Evolutionary conservation across 371 early-diverging fungal genomes (phyloP), one percentile per base, ranked within the genome.

Genomic region (Mortierella sp.): DNA sequence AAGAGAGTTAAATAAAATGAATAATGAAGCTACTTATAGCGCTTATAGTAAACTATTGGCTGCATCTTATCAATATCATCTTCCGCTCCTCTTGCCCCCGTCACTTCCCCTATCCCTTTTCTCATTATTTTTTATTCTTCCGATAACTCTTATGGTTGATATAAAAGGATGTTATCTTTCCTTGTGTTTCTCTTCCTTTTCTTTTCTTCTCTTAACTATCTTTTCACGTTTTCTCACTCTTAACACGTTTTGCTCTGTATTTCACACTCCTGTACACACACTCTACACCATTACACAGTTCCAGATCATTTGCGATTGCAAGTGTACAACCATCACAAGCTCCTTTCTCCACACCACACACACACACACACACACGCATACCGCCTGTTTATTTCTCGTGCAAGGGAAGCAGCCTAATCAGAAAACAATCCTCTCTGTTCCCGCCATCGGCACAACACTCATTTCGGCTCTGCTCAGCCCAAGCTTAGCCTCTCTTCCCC

Each of bases 111-210:
- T 40, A 5, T 58, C n/a, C 50, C 10, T 9, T 28, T 28, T 28
- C 28, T 33, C 36, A 41, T 10, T 43, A 28, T 61, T 53, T 38
- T 38, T 45, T 43, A 6, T 10, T 43, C 38, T 55, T 55, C 66
- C 60, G 71, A 50, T 63, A 63, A 48, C 55, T 57, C 38, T 41
- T 13, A 4, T 33, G 50, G 50, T 7, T 22, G 9, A 16, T 59
- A 45, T 79, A 69, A 77, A 74, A 52, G 70, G 63, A 24, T 50
- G 70, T 70, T 79, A 79, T 79, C 79, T 79, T 79, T 79, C 74
- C 79, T 69, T 79, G 79, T 79, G 79, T 74, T 79, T 79, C 79
- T 15, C 61, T 61, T 36, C 36, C 28, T 41, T 22, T 48, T 55
- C 45, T 33, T 50, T 33, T n/a, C 50, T 45, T 62, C 45, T 58